A percentile compares a stretch with the other conserved stretches of the same genome.
These are phyloP conservation scores for Globisporangium polare DNA, from an alignment of 352 stramenopile genomes.

Conservation along the genomic window DNA sequence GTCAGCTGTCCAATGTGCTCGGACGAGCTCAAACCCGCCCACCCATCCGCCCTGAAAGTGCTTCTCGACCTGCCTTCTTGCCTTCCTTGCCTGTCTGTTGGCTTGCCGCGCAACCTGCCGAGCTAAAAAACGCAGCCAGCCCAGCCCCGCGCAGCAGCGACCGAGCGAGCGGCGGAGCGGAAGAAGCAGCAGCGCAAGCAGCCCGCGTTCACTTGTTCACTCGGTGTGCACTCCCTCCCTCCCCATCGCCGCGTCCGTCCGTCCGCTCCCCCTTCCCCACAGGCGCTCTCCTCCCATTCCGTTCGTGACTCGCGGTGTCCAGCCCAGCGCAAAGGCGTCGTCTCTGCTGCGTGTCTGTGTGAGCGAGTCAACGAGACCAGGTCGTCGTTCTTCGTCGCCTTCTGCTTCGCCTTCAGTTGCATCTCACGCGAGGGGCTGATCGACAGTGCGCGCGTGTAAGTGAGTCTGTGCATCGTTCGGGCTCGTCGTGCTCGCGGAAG, in stretches of 20 bases:
- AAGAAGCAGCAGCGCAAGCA: conserved; percentile 25
- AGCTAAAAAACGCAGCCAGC: conserved; percentile 18
- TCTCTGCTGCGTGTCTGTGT: background rate
- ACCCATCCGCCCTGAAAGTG: background rate
- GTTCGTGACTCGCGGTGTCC: background rate
- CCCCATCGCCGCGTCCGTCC: no score
- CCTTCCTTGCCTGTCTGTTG: background rate
- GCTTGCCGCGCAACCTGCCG: background rate
- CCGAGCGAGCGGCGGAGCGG: conserved; percentile 20
- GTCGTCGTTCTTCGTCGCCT: background rate
- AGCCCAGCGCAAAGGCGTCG: background rate
- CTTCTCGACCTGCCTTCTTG: background rate
- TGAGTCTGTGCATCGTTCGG: background rate
- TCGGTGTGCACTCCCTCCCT: no score
- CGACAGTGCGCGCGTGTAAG: no score
- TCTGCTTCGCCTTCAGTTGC: no score
- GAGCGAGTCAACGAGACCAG: background rate
- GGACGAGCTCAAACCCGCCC: no score
- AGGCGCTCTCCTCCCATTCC: background rate
- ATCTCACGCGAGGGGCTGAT: no score
- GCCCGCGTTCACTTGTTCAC: conserved; percentile 13
- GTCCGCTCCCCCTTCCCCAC: background rate
- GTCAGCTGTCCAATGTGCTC: no score
- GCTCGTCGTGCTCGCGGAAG: background rate
- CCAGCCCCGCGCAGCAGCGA: conserved; percentile 27